Conservation (phyloP, 208 protist genomes). For the Leishmania tarentolae region DNA sequence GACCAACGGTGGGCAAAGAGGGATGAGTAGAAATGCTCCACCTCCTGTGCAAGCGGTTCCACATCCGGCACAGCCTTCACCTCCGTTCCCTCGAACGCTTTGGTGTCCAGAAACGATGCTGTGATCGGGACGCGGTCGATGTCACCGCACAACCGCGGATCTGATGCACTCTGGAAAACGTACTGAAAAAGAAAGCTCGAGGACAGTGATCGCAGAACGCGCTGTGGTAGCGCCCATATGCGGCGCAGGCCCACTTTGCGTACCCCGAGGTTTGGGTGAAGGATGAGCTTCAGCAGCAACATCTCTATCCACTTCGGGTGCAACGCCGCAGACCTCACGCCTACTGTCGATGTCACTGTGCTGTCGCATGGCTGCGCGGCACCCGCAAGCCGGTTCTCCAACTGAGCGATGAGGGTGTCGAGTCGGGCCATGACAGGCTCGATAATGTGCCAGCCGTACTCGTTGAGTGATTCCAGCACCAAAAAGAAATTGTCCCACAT, state of each 20-base stretch:
- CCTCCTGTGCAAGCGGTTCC: slow-evolving; percentile 54
- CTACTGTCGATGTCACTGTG: neutral
- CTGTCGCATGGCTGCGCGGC: neutral
- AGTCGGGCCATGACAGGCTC: slow-evolving; percentile 70
- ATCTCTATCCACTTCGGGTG: slow-evolving; percentile 76
- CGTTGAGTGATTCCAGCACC: slow-evolving; percentile 78
- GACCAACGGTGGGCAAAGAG: slow-evolving; percentile 42
- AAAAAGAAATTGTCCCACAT: slow-evolving; percentile 82
- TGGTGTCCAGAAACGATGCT: slow-evolving; percentile 58
- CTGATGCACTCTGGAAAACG: slow-evolving; percentile 52
- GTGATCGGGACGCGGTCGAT: slow-evolving; percentile 70
- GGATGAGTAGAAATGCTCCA: slow-evolving; percentile 74
- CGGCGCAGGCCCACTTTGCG: slow-evolving; percentile 69
- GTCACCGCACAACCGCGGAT: slow-evolving; percentile 73
- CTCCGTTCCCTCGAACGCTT: slow-evolving; percentile 71
- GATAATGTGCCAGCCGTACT: slow-evolving; percentile 88
- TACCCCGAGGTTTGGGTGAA: slow-evolving; percentile 81
- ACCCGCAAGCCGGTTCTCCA: slow-evolving; percentile 24
- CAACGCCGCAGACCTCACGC: slow-evolving; percentile 25
- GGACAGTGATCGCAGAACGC: slow-evolving; percentile 57
- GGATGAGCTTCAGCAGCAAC: slow-evolving; percentile 77
- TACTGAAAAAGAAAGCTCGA: slow-evolving; percentile 60
- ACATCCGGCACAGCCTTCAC: slow-evolving; percentile 44
- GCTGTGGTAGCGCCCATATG: slow-evolving; percentile 55
- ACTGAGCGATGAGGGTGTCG: slow-evolving; percentile 53